These are phyloP conservation scores for Corchorus capsularis DNA, from an alignment of 345 rosid species.

Conservation along the genomic window DNA sequence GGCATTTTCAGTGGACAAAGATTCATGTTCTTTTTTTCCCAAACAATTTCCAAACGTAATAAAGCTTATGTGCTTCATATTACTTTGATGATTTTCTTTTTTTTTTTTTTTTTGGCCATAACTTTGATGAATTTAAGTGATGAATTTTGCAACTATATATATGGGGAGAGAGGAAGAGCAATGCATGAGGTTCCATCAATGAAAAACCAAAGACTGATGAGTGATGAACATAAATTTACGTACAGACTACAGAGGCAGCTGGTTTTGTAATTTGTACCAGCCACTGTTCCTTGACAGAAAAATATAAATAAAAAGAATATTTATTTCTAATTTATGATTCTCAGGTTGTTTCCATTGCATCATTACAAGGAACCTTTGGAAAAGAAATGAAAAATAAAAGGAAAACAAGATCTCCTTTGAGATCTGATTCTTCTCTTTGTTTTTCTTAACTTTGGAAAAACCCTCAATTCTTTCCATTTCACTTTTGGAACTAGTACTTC, in stretches of 20 bases:
- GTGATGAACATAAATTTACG: constrained; percentile 20
- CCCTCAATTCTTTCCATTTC: constrained; percentile 23
- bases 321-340: constrained; percentile 39
- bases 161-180: constrained; percentile 11
- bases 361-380: constrained; percentile 24
- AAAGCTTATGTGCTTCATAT: too few species aligned
- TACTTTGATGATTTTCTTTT: too few species aligned
- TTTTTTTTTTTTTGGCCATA: too few species aligned
- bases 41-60: too few species aligned
- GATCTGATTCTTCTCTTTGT: constrained; percentile 23
- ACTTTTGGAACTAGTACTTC: constrained; percentile 12
- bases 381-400: constrained; percentile 9
- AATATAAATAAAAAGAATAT: constrained; percentile 24
- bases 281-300: constrained; percentile 32
- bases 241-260: constrained; percentile 14
- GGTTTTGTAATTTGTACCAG: constrained; percentile 10
- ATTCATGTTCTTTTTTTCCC: too few species aligned
- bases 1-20: too few species aligned
- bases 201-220: constrained; percentile 11
- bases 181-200: constrained; percentile 35
- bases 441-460: constrained; percentile 12
- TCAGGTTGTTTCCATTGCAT: constrained; percentile 45
- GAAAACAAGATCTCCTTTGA: constrained; percentile 26
- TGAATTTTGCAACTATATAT: constrained; percentile 7
- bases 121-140: constrained; percentile 8